Conservation (phyloP, 148 eudicot genomes). For the Rhododendron simsii region DNA sequence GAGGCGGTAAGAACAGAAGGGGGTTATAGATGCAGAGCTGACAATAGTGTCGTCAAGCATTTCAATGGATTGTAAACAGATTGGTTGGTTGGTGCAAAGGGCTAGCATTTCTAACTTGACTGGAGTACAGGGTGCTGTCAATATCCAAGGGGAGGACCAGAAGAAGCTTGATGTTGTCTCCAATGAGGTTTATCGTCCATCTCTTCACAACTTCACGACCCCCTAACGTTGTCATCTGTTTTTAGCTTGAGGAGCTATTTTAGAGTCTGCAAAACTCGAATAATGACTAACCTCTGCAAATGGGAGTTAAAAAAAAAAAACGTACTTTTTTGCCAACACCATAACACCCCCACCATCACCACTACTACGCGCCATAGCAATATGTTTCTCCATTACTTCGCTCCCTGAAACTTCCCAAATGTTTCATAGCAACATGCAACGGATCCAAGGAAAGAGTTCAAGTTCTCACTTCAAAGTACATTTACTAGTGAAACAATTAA, state of each 20-base stretch:
- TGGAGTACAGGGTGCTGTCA: slow-evolving; percentile 94
- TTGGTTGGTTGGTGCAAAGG: slow-evolving; percentile 80
- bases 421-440: not conserved
- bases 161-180: slow-evolving; percentile 98
- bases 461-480: not conserved
- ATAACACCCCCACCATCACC: not conserved
- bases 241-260: not conserved
- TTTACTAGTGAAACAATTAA: not conserved
- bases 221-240: not conserved
- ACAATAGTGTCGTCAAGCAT: slow-evolving; percentile 88
- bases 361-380: not conserved
- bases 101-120: slow-evolving; percentile 90
- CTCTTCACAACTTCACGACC: not conserved
- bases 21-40: slow-evolving; percentile 81
- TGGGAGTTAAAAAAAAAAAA: not conserved
- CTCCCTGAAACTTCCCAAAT: not conserved
- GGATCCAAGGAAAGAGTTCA: not conserved
- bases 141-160: slow-evolving; percentile 96
- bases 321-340: too few species aligned
- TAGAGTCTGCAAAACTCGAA: not conserved
- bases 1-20: slow-evolving; percentile 57
- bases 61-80: slow-evolving; percentile 92
- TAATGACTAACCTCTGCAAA: not conserved
- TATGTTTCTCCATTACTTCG: not conserved
- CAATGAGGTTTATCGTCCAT: slow-evolving; percentile 59